Conservation (phyloP, 1,284 basidiomycete genomes). For the Leccinum solheimii region DNA sequence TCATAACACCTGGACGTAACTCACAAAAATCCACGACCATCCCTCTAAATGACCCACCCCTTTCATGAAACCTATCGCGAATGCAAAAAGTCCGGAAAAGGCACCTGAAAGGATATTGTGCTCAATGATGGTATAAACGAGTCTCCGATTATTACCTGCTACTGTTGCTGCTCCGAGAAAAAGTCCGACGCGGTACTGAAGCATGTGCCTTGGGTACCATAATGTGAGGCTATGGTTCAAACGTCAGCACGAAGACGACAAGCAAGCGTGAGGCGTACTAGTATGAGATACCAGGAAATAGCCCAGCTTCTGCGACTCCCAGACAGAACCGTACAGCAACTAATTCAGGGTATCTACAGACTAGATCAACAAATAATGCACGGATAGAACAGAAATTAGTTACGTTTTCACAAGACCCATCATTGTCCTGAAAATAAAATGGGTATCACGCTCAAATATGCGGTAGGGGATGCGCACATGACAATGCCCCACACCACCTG, state of each 20-base stretch:
- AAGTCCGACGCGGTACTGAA: slow-evolving; percentile 39
- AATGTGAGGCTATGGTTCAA: slow-evolving; percentile 26
- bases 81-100: slow-evolving; percentile 35
- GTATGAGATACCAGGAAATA: slow-evolving; percentile 69
- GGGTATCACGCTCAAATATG: neutral
- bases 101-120: slow-evolving; percentile 31
- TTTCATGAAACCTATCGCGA: slow-evolving; percentile 29
- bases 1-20: neutral
- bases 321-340: slow-evolving; percentile 59
- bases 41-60: slow-evolving; percentile 29
- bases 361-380: neutral
- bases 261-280: slow-evolving; percentile 46
- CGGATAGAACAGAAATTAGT: slow-evolving; percentile 3
- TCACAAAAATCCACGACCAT: slow-evolving; percentile 43
- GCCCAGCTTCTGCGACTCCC: slow-evolving; percentile 67
- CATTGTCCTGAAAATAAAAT: slow-evolving; percentile 43
- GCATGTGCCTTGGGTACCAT: slow-evolving; percentile 39
- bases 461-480: slow-evolving; percentile 37
- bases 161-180: slow-evolving; percentile 39
- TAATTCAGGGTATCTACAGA: slow-evolving; percentile 55
- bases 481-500: slow-evolving; percentile 51
- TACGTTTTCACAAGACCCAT: slow-evolving; percentile 69
- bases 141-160: slow-evolving; percentile 19
- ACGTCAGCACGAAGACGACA: slow-evolving; percentile 5
- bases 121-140: neutral